phyloP scores from a whole-genome alignment of 352 stramenopile genomes.

The Globisporangium paroecandrum region DNA sequence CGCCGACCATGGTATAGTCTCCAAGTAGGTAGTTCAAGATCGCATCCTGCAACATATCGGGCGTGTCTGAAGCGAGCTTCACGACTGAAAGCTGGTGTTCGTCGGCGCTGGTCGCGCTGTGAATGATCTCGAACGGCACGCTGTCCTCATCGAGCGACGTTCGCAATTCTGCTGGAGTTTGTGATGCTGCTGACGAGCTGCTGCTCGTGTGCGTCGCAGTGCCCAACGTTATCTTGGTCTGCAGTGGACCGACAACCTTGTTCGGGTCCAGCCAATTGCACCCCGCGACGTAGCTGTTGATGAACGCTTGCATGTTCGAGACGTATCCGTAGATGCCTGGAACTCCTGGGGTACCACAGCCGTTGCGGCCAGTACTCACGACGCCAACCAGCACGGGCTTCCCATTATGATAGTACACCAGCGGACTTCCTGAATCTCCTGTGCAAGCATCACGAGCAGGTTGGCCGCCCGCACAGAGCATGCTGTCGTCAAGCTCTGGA shows the following conservation, averaged over 20 bases:
- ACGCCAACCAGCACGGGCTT: slow-evolving; percentile 30
- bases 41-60: slow-evolving; percentile 16
- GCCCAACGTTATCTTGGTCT: neutral
- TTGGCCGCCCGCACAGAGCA: slow-evolving; percentile 40
- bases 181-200: neutral
- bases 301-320: slow-evolving; percentile 25
- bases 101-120: slow-evolving; percentile 23
- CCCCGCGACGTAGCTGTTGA: slow-evolving; percentile 25
- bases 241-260: neutral
- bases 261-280: slow-evolving; percentile 24
- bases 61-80: slow-evolving; percentile 29
- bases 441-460: slow-evolving; percentile 34
- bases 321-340: slow-evolving; percentile 35
- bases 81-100: slow-evolving; percentile 28
- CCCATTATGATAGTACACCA: slow-evolving; percentile 23
- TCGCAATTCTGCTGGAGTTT: neutral
- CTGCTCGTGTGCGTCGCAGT: neutral
- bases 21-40: slow-evolving; percentile 31
- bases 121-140: slow-evolving; percentile 30
- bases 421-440: slow-evolving; percentile 36
- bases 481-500: slow-evolving; percentile 34
- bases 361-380: slow-evolving; percentile 38
- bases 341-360: slow-evolving; percentile 30
- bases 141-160: neutral
- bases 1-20: slow-evolving; percentile 17